Percentiles rank a stretch among this genome's conserved stretches.
phyloP scores from a whole-genome alignment of 495 filamentous ascomycete genomes.

The Penicillium cinerascens region DNA sequence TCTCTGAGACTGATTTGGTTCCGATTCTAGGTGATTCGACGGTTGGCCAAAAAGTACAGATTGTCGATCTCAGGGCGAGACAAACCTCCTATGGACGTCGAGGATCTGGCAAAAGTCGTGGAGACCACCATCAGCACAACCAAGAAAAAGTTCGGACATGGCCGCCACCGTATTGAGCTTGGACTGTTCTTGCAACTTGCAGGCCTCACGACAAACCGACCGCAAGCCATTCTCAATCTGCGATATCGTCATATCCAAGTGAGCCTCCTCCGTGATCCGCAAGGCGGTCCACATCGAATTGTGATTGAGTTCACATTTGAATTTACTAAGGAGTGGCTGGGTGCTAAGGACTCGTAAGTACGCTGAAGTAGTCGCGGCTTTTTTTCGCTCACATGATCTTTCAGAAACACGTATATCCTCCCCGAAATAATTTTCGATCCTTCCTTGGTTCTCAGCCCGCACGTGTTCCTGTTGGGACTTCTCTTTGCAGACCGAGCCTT shows the following conservation, averaged over 20 bases:
- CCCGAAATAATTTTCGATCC: conserved; percentile 38
- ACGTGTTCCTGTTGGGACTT: conserved; percentile 34
- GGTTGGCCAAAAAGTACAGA: conserved; percentile 21
- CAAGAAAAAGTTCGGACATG: conserved; percentile 25
- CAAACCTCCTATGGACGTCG: conserved; percentile 24
- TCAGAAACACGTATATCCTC: conserved; percentile 35
- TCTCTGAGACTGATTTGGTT: conserved; percentile 10
- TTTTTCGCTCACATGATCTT: too few species aligned
- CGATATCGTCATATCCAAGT: conserved; percentile 29
- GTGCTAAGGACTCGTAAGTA: conserved; percentile 28
- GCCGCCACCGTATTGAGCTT: conserved; percentile 25
- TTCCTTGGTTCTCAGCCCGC: conserved; percentile 31
- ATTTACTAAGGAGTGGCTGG: conserved; percentile 32
- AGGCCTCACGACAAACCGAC: conserved; percentile 25
- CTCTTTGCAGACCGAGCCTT: conserved; percentile 28
- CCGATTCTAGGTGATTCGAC: conserved; percentile 16
- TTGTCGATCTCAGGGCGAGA: conserved; percentile 21
- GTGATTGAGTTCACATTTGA: conserved; percentile 34
- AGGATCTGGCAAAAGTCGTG: conserved; percentile 25
- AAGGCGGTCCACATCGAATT: conserved; percentile 25
- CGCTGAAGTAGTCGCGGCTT: conserved; percentile 4
- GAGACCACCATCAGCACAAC: conserved; percentile 25
- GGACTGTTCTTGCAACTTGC: conserved; percentile 26
- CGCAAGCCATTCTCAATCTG: conserved; percentile 24
- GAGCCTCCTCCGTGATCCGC: conserved; percentile 28